Evolutionary conservation across 345 rosid genomes (phyloP).

Genomic region (Ceriops zippeliana): DNA sequence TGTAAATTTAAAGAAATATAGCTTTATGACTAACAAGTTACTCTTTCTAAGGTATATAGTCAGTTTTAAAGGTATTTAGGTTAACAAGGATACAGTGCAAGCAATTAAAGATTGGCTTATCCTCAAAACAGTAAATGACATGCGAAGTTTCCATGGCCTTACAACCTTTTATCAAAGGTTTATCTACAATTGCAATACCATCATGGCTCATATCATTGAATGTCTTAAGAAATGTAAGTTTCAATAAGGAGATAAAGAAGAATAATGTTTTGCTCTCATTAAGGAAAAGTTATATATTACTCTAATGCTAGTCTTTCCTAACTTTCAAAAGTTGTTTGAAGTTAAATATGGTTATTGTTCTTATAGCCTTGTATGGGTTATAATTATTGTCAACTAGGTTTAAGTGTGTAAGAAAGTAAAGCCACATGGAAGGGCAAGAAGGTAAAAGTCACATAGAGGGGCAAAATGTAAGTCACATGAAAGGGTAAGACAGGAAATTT

Average conservation of each 20-base stretch:
- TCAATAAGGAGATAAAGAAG: accelerated
- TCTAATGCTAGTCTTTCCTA: not conserved
- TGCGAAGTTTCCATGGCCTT: not conserved
- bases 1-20: not conserved
- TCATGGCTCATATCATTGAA: not conserved
- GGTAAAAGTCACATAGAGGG: no score
- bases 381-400: no score
- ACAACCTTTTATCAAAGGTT: not conserved
- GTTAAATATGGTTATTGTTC: not conserved
- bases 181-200: not conserved
- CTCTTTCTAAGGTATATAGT: not conserved
- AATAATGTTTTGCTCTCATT: not conserved
- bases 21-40: not conserved
- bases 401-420: no score
- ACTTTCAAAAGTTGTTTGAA: not conserved
- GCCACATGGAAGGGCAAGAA: no score
- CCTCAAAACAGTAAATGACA: not conserved
- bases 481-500: no score
- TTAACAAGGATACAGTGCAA: not conserved
- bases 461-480: no score
- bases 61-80: not conserved
- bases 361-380: no score
- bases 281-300: not conserved
- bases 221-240: not conserved
- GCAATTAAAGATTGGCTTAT: not conserved